A percentile compares a stretch with the other conserved stretches of the same genome.
Evolutionary conservation across 305 asterid genomes (phyloP).

Genomic region (Caryopteris hybrid): DNA sequence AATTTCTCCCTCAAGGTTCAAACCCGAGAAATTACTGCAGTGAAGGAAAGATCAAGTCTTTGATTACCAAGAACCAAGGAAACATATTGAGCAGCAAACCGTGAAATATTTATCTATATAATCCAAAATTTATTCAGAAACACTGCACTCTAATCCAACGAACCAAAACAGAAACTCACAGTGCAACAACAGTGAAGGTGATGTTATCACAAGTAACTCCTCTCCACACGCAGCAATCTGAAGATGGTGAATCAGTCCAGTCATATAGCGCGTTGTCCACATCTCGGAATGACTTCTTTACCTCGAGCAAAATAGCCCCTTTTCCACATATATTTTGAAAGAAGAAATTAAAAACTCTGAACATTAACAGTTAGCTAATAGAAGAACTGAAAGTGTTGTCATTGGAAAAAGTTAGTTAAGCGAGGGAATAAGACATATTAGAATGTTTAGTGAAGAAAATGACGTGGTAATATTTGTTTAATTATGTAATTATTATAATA

Average conservation of each 20-base stretch:
- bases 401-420: too few relatives aligned
- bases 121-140: too few relatives aligned
- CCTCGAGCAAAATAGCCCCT: slow-evolving; percentile 77
- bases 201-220: slow-evolving; percentile 82
- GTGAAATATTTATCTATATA: background rate
- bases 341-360: background rate
- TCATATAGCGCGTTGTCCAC: slow-evolving; percentile 86
- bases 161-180: slow-evolving; percentile 38
- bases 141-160: background rate
- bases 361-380: too few relatives aligned
- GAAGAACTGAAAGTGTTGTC: too few relatives aligned
- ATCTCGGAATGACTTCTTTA: slow-evolving; percentile 80
- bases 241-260: slow-evolving; percentile 81
- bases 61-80: too few relatives aligned
- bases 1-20: slow-evolving; percentile 44
- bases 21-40: slow-evolving; percentile 41
- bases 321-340: slow-evolving; percentile 5
- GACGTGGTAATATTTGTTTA: slow-evolving; percentile 21
- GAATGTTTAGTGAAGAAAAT: slow-evolving; percentile 17
- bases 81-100: too few relatives aligned
- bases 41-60: background rate
- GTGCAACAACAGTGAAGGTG: slow-evolving; percentile 76
- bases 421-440: slow-evolving; percentile 16
- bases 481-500: slow-evolving; percentile 23
- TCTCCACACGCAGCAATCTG: slow-evolving; percentile 89